Evolutionary conservation across 768 basidiomycete genomes (phyloP), one percentile per base, ranked within the genome.

Genomic region (Tylopilus sp.): DNA sequence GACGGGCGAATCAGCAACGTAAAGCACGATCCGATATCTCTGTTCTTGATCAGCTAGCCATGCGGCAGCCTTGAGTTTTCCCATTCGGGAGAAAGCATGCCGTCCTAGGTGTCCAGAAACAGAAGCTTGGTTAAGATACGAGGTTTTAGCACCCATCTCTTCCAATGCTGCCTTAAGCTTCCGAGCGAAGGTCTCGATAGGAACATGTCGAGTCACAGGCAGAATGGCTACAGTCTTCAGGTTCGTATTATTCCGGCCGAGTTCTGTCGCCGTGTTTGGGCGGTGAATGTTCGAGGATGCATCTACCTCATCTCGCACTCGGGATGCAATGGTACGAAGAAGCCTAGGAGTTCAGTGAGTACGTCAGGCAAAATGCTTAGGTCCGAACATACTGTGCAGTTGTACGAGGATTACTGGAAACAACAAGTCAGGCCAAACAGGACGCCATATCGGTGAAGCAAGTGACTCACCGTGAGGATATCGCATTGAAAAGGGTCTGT

Each of bases 21-120:
- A 98, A 15, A 99, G 79, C 1, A 98, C 95, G 3, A 85, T 97
- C 25, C 92, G 80, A 64, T 88, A 97, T 62, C 90, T 81, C 71
- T 98, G 91, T 67, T 98, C 94, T 65, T 88, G 87, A 68, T 98
- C 95, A 15, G 95, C 92, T 7, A 99, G 75, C 97, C 97, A 98
- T 7, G 55, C 81, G 0, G 87, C 83, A 30, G 91, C 89, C 75
- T 98, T 99, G 38, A 99, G 79, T 69, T 98, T 98, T 2, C 97
- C 97, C 84, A 98, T 97, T 44, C 89, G 75, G 31, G 91, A 91
- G 69, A 98, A 99, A 0, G 95, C 92, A 71, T 99, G 94, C 35
- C 88, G 81, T 13, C 97, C 97, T 5, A 98, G 82, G 59, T 97
- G 92, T 45, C 81, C 81, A 45, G 93, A 92, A 44, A 98, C 85